A percentile compares a stretch with the other conserved stretches of the same genome.
Conservation (phyloP, 1,284 basidiomycete genomes). For the Boletellus deceptivus region DNA sequence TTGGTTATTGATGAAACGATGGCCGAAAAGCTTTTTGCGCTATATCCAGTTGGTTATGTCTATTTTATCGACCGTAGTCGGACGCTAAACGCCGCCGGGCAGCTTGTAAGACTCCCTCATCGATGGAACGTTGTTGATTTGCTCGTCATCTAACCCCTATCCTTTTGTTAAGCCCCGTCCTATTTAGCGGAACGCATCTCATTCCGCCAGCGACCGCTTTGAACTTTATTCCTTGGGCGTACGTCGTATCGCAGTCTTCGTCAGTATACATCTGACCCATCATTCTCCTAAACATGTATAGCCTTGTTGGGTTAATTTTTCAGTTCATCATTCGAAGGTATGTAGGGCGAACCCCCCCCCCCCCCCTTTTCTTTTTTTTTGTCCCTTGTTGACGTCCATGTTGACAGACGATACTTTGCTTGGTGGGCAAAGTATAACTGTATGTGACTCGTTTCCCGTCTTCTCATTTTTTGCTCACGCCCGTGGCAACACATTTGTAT, state of each 20-base stretch:
- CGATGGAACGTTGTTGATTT: neutral
- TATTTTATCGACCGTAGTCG: neutral
- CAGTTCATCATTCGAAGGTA: slow-evolving; percentile 56
- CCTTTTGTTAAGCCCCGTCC: slow-evolving; percentile 23
- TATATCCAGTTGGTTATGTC: slow-evolving; percentile 43
- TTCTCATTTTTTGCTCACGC: neutral
- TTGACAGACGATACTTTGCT: slow-evolving; percentile 49
- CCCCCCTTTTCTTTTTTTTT: neutral
- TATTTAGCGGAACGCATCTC: slow-evolving; percentile 34
- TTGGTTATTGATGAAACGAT: slow-evolving; percentile 42
- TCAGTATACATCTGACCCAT: too few species aligned
- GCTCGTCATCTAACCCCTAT: neutral
- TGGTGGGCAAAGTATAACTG: slow-evolving; percentile 78
- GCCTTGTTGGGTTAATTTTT: slow-evolving; percentile 55
- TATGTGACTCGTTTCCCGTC: slow-evolving; percentile 12
- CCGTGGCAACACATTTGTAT: slow-evolving; percentile 12
- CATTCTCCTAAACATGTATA: neutral
- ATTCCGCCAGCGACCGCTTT: slow-evolving; percentile 44
- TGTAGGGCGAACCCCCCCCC: slow-evolving; percentile 23
- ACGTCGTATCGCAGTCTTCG: slow-evolving; percentile 12
- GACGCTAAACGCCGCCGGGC: neutral
- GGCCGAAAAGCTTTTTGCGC: slow-evolving; percentile 43
- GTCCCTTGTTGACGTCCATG: slow-evolving; percentile 21
- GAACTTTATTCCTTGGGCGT: slow-evolving; percentile 42
- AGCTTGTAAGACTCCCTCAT: slow-evolving; percentile 23